A percentile compares a stretch with the other conserved stretches of the same genome.
phyloP scores from a whole-genome alignment of 2,329 filamentous ascomycete genomes.

The Pestalotiopsis sp. region DNA sequence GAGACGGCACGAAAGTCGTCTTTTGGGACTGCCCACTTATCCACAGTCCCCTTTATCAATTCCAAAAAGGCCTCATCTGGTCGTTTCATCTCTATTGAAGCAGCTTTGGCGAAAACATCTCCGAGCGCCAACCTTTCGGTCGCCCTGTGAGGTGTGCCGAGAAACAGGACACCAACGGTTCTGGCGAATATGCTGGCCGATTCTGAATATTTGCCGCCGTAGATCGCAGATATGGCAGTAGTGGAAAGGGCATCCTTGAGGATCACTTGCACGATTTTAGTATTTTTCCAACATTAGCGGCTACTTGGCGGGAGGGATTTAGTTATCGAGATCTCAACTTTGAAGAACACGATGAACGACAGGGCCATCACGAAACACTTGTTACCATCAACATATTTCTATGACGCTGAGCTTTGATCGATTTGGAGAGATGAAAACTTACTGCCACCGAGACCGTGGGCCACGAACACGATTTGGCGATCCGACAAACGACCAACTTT shows the following conservation, averaged over 20 bases:
- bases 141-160: conserved; percentile 13
- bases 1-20: conserved; percentile 10
- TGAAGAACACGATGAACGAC: too few species aligned
- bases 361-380: too few species aligned
- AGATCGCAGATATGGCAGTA: conserved; percentile 13
- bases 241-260: conserved; percentile 14
- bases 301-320: too few species aligned
- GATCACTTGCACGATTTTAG: neutral
- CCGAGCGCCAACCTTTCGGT: conserved; percentile 6
- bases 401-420: too few species aligned
- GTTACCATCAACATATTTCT: too few species aligned
- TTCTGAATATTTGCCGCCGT: conserved; percentile 10
- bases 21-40: conserved; percentile 9
- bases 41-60: conserved; percentile 3
- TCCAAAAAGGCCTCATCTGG: conserved; percentile 5
- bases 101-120: conserved; percentile 7
- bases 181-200: conserved; percentile 12
- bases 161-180: conserved; percentile 13
- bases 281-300: neutral
- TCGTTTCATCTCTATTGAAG: conserved; percentile 1
- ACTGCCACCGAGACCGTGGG: conserved; percentile 13
- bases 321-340: too few species aligned
- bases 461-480: conserved; percentile 13
- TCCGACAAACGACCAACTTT: neutral
- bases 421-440: neutral